A percentile compares a stretch with the other conserved stretches of the same genome.
Evolutionary conservation across 768 basidiomycete species (phyloP).

Genomic region (Glaciozyma antarctica): DNA sequence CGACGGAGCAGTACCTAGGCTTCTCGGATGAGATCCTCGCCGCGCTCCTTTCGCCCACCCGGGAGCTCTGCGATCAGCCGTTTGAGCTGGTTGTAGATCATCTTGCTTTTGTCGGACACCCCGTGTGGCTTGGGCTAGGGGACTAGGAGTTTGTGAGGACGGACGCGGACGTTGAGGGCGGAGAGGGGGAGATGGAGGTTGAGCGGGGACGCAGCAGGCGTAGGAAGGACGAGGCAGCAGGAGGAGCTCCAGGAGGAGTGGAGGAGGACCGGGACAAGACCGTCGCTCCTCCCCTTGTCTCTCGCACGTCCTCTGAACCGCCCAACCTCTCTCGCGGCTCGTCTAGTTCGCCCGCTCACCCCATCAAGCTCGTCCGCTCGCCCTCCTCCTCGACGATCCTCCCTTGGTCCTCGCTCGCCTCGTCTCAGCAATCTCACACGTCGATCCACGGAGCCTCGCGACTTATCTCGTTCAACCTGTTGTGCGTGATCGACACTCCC

Average conservation of each 20-base stretch:
- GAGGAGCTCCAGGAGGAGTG: neutral
- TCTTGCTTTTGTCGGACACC: slow-evolving; percentile 87
- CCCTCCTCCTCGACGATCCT: slow-evolving; percentile 61
- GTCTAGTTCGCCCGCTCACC: neutral
- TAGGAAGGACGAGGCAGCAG: neutral
- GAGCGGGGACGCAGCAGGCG: slow-evolving; percentile 3
- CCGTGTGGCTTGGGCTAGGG: slow-evolving; percentile 79
- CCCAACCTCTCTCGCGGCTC: neutral
- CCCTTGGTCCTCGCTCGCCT: slow-evolving; percentile 64
- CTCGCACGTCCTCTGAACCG: neutral
- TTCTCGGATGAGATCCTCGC: slow-evolving; percentile 75
- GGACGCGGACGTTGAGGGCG: slow-evolving; percentile 23
- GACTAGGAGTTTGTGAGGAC: slow-evolving; percentile 41
- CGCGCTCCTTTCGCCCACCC: slow-evolving; percentile 63
- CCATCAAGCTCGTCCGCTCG: slow-evolving; percentile 48
- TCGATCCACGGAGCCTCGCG: slow-evolving; percentile 39
- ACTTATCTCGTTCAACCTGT: slow-evolving; percentile 31
- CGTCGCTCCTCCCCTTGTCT: neutral
- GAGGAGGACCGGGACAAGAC: neutral
- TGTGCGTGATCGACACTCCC: slow-evolving; percentile 36
- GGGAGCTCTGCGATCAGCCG: slow-evolving; percentile 78
- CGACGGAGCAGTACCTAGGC: slow-evolving; percentile 49
- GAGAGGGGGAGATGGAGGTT: slow-evolving; percentile 12
- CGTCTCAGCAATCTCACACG: slow-evolving; percentile 66
- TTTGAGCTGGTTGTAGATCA: slow-evolving; percentile 89